Evolutionary conservation across 2,329 filamentous ascomycete genomes (phyloP).

Genomic region (Trichothecium roseum): DNA sequence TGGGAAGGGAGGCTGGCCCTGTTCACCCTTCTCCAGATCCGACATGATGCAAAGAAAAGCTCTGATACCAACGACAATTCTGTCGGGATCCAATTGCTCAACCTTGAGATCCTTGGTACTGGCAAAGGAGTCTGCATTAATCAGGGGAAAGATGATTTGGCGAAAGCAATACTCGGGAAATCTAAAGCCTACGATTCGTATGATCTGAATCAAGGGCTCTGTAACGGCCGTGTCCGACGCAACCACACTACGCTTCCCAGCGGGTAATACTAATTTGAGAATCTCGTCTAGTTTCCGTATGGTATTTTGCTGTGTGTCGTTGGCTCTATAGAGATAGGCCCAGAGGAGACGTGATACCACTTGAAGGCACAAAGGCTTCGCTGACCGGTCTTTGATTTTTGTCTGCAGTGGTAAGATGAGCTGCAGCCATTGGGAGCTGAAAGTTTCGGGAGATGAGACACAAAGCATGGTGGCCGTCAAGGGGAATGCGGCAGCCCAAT

Average conservation of each 20-base stretch:
- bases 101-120: conserved; percentile 69
- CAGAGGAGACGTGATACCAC: conserved; percentile 84
- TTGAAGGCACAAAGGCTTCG: conserved; percentile 71
- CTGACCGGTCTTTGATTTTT: conserved; percentile 73
- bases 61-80: conserved; percentile 93
- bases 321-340: conserved; percentile 84
- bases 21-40: conserved; percentile 78
- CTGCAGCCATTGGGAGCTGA: conserved; percentile 78
- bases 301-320: conserved; percentile 57
- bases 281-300: conserved; percentile 83
- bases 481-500: conserved; percentile 85
- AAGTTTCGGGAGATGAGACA: conserved; percentile 74
- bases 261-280: conserved; percentile 71
- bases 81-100: conserved; percentile 89
- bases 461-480: conserved; percentile 81
- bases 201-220: conserved; percentile 85
- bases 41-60: conserved; percentile 89
- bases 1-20: conserved; percentile 73
- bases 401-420: conserved; percentile 68
- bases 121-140: conserved; percentile 83
- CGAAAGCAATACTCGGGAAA: conserved; percentile 90
- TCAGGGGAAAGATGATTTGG: conserved; percentile 85
- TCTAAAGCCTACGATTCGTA: conserved; percentile 88
- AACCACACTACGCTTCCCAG: conserved; percentile 68
- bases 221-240: conserved; percentile 76